Evolutionary conservation across 176 grass and related monocot species (phyloP).

Genomic region (Ananas comosus): DNA sequence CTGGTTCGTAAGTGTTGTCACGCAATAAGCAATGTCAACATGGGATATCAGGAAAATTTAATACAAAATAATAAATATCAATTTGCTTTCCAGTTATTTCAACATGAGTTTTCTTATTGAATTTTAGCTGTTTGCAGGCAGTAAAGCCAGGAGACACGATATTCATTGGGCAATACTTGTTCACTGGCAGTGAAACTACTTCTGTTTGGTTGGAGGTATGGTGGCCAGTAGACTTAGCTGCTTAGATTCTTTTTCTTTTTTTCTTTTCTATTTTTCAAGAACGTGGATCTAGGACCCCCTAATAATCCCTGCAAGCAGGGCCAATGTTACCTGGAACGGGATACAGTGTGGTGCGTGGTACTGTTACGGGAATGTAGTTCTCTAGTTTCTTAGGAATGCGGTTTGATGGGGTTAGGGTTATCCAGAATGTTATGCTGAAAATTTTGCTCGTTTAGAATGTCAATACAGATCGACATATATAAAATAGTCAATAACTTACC

Average conservation of each 20-base stretch:
- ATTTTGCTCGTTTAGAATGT: too few relatives aligned
- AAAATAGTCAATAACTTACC: too few relatives aligned
- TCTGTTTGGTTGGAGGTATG: conserved; percentile 95
- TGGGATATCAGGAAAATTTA: not conserved
- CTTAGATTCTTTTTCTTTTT: not conserved
- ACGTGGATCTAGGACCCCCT: too few relatives aligned
- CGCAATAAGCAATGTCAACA: not conserved
- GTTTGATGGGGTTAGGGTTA: too few relatives aligned
- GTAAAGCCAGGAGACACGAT: conserved; percentile 81
- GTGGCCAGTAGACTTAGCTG: not conserved
- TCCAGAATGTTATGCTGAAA: too few relatives aligned
- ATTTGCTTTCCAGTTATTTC: not conserved
- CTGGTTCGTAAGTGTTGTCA: not conserved
- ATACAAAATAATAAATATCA: too few relatives aligned
- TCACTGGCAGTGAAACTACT: conserved; percentile 98
- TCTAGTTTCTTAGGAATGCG: too few relatives aligned
- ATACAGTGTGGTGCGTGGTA: too few relatives aligned
- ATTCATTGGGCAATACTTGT: conserved; percentile 97
- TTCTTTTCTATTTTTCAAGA: not conserved
- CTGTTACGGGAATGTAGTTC: too few relatives aligned
- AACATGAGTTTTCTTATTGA: not conserved
- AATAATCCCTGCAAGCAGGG: too few relatives aligned
- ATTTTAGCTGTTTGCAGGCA: conserved; percentile 36
- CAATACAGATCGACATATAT: too few relatives aligned
- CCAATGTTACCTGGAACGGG: too few relatives aligned